Conservation (phyloP, 495 filamentous ascomycete genomes). For the Neurospora sp. region DNA sequence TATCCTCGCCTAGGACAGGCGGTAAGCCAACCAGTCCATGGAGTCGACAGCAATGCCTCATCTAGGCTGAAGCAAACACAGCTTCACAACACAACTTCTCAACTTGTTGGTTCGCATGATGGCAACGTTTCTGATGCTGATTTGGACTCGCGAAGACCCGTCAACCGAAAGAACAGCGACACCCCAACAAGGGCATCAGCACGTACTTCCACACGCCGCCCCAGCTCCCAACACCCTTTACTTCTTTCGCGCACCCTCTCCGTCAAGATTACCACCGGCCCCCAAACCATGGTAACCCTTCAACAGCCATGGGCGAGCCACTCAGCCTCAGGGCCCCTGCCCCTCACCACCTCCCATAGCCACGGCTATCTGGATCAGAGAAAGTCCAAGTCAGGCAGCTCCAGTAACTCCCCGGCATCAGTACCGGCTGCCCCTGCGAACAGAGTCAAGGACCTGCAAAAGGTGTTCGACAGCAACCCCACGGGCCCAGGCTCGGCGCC, state of each 20-base stretch:
- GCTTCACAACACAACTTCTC: not conserved
- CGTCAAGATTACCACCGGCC: slow-evolving; percentile 7
- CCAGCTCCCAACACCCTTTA: slow-evolving; percentile 1
- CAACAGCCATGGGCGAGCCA: not conserved
- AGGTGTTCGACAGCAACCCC: not conserved
- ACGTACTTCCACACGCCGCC: not conserved
- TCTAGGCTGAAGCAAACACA: not conserved
- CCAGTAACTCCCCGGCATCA: not conserved
- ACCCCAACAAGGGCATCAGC: not conserved
- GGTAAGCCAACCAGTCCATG: not conserved
- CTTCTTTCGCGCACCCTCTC: slow-evolving; percentile 8
- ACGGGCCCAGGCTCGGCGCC: not conserved
- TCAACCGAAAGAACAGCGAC: not conserved
- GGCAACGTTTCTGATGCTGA: not conserved
- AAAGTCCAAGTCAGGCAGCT: not conserved
- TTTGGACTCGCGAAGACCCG: not conserved
- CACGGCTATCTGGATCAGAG: not conserved
- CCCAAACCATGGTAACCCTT: not conserved
- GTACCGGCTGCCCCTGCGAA: not conserved
- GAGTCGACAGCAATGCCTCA: not conserved
- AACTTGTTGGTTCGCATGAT: not conserved
- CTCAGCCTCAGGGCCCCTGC: not conserved
- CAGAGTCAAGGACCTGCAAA: not conserved
- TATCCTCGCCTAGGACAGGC: not conserved
- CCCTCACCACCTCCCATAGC: not conserved